Evolutionary conservation across 2,329 filamentous ascomycete species (phyloP), one percentile per base, ranked within the genome.

Genomic region (Neonectria sp.): DNA sequence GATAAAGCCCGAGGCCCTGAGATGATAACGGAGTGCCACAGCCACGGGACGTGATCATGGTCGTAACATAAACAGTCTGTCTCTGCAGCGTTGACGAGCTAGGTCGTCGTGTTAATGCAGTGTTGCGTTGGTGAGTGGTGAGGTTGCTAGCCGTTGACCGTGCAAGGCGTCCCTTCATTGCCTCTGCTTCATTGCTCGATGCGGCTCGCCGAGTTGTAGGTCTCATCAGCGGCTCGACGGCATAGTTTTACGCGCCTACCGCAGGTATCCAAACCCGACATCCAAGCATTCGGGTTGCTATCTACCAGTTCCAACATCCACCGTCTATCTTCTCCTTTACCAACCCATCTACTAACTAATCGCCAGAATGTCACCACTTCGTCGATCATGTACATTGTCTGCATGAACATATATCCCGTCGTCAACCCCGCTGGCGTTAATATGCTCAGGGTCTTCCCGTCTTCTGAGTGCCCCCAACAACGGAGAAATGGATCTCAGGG

Each of bases 11-110:
- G 35, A 37, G 35, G 35, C 2, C 11, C 13, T 40, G 33, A 65
- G 51, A 52, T 63, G 68, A 68, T 68, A 68, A 70, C 65, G 56
- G 66, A 69, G 53, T 29, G 3, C n/a, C 17, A 52, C 15, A 35
- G 17, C 11, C 11, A n/a, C 27, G 17, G 25, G 17, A 17, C 6
- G n/a, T 13, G 45, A 48, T 17, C 9, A 52, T 15, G 37, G 37
- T 1, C 27, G 21, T 15, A 27, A 4, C 21, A 5, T 11, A 15
- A 25, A 25, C 6, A 40, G 49, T 21, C 57, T 15, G 57, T 46
- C 48, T 40, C 45, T 31, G 25, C 45, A 46, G 52, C 45, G 63
- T 60, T 43, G 60, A 35, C 4, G 63, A 56, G 17, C 51, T 52
- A 60, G 51, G 56, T 65, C 52, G 57, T 53, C 37, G 33, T 49